These are phyloP conservation scores for Fraxinus albicans DNA, from an alignment of 305 asterid species.

Conservation along the genomic window DNA sequence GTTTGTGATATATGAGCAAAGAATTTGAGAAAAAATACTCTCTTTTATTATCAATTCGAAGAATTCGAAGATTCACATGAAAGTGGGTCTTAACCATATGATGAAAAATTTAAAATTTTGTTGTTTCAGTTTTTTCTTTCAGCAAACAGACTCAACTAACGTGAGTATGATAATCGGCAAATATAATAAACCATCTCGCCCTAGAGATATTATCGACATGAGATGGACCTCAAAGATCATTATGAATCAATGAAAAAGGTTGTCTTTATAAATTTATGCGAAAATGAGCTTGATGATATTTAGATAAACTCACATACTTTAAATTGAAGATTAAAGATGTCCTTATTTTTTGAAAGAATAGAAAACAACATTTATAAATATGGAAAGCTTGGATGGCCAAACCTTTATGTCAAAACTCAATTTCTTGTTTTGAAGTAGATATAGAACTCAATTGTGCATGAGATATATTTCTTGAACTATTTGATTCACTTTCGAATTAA, in stretches of 20 bases:
- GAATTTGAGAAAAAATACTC: neutral
- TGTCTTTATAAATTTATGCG: neutral
- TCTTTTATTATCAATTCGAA: neutral
- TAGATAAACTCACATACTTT: neutral
- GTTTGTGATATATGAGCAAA: neutral
- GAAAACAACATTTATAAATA: neutral
- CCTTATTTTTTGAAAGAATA: neutral
- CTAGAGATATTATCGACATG: neutral
- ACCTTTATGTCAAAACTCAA: neutral
- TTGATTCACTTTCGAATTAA: neutral
- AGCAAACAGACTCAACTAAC: neutral
- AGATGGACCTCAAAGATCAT: neutral
- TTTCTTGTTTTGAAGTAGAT: neutral
- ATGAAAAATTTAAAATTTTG: neutral
- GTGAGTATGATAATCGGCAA: neutral
- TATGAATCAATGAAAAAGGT: neutral
- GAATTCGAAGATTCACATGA: neutral
- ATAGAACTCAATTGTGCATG: neutral
- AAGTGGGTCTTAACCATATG: neutral
- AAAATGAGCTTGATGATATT: neutral
- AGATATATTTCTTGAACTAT: neutral
- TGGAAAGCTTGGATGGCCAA: neutral
- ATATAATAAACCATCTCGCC: neutral
- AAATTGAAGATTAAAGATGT: neutral
- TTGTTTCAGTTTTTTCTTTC: neutral